Evolutionary conservation across 441 rosid genomes (phyloP).

Genomic region (Corymbia citriodora): DNA sequence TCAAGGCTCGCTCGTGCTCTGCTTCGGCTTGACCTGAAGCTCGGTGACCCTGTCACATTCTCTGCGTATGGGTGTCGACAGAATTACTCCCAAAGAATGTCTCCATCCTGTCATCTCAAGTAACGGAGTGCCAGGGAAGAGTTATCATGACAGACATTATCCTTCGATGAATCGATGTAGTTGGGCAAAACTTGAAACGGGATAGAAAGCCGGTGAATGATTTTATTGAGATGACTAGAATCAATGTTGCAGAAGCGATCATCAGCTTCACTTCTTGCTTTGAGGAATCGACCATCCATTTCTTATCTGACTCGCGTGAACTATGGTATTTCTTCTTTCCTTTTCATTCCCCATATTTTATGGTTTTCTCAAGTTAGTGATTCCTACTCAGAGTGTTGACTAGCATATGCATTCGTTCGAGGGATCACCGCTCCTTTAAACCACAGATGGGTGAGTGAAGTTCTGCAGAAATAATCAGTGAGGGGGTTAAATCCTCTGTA

Average conservation of each 20-base stretch:
- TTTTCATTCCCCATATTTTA: background rate
- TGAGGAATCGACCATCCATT: background rate
- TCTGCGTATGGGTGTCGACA: background rate
- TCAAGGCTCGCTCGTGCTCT: conserved; percentile 44
- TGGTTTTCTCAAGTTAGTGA: conserved; percentile 33
- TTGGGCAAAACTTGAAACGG: background rate
- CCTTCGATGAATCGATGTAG: background rate
- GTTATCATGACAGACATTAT: background rate
- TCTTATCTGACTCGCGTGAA: background rate
- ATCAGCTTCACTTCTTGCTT: background rate
- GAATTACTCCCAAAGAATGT: background rate
- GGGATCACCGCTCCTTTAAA: conserved; percentile 78
- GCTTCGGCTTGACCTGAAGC: background rate
- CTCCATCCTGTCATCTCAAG: background rate
- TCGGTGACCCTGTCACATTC: no score
- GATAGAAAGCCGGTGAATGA: background rate
- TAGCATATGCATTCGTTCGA: conserved; percentile 70
- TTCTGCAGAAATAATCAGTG: background rate
- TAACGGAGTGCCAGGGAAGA: no score
- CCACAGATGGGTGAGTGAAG: conserved; percentile 75
- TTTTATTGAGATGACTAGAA: background rate
- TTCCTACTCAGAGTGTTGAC: conserved; percentile 62
- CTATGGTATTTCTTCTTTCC: background rate
- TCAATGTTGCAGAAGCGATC: background rate
- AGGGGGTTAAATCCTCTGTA: background rate